Conservation (phyloP, 2,329 filamentous ascomycete species). For the Talaromyces sp. region DNA sequence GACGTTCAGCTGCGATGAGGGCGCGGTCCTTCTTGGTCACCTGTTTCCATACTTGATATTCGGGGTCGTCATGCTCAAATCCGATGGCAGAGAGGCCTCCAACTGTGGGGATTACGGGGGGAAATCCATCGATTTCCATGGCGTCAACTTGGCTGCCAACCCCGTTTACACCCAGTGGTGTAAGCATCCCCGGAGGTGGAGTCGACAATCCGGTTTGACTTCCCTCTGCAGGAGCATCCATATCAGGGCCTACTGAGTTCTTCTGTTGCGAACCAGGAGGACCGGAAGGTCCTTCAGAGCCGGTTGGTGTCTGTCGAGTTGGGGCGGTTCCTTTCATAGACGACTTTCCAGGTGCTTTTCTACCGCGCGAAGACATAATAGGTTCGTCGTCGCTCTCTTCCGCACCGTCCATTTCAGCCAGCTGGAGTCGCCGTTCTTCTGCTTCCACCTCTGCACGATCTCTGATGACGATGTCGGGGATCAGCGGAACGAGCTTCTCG, state of each 20-base stretch:
- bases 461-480: constrained; percentile 84
- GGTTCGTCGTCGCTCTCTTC: constrained; percentile 96
- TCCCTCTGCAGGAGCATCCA: constrained; percentile 66
- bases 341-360: constrained; percentile 76
- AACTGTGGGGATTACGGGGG: constrained; percentile 62
- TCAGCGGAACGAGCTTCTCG: constrained; percentile 90
- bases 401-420: constrained; percentile 70
- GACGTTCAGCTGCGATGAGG: constrained; percentile 74
- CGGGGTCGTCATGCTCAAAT: constrained; percentile 75
- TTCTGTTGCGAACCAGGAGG: constrained; percentile 43
- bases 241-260: constrained; percentile 57
- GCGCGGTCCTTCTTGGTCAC: constrained; percentile 96
- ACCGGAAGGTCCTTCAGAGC: constrained; percentile 69
- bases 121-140: constrained; percentile 75
- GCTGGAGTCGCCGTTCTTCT: constrained; percentile 73
- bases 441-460: constrained; percentile 92
- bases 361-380: constrained; percentile 93
- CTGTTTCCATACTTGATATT: constrained; percentile 98
- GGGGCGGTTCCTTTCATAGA: constrained; percentile 60
- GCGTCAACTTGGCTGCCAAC: constrained; percentile 70
- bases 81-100: constrained; percentile 66
- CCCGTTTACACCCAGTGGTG: constrained; percentile 67
- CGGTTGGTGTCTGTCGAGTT: constrained; percentile 68
- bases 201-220: constrained; percentile 81
- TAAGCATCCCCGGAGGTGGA: constrained; percentile 70